Evolutionary conservation across 495 filamentous ascomycete genomes (phyloP), one percentile per base, ranked within the genome.

Genomic region (Parathielavia hyrcaniae): DNA sequence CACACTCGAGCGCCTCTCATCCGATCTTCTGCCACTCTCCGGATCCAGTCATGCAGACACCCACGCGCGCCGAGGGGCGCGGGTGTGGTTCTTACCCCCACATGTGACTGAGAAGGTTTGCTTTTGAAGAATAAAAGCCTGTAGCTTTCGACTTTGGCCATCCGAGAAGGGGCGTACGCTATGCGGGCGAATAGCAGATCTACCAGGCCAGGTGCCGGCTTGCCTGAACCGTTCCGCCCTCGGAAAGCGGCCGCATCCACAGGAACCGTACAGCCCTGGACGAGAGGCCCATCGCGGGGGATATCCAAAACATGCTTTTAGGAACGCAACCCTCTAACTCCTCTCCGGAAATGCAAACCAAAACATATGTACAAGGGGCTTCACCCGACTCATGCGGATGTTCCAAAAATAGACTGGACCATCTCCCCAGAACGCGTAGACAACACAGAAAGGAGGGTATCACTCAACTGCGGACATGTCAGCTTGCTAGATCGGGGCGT

Each of bases 381-480:
- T 50, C 38, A 34, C 1, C 36, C 36, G 36, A 1, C 0, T 63
- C 43, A 63, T 57, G 51, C 61, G 1, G 64, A 58, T 17, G 57
- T 49, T 5, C 80, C 83, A 69, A 90, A 90, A 47, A 92, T 84
- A 19, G 82, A 86, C 55, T 80, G 70, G 30, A 90, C 86, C 63
- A 92, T 84, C 70, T 90, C 86, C 13, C 86, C 88, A 57, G 84
- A 84, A 55, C 88, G 75, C 8, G 81, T 79, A 4, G 87, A 84
- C 55, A 91, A 70, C 57, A 91, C 83, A 41, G 86, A 90, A 46
- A 92, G 77, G 57, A 92, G 75, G 55, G 85, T 87, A 73, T 91
- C 88, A 64, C 86, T 88, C 64, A 91, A 70, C 72, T 84, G 55
- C 45, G 55, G n/a, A 62, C 57, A 61, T 57, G 34, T 38, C 14